A percentile compares a stretch with the other conserved stretches of the same genome.
Evolutionary conservation across 2,329 filamentous ascomycete genomes (phyloP).

Genomic region (Fusarium graminum): DNA sequence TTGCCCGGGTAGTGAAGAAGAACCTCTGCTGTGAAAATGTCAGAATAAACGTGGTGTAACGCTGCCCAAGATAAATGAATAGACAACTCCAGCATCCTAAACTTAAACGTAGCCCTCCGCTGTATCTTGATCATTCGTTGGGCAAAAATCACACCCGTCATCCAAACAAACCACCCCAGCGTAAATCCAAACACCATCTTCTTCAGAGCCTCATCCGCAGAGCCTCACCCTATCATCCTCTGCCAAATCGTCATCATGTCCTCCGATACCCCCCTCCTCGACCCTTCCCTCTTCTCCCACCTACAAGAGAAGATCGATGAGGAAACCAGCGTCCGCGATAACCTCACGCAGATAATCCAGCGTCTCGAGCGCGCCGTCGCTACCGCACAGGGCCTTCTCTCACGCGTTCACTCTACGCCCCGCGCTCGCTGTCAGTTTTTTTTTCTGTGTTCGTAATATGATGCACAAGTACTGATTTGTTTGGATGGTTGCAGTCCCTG

Average conservation of each 20-base stretch:
- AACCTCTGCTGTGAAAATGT: constrained; percentile 55
- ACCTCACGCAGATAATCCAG: constrained; percentile 84
- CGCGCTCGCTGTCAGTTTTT: constrained; percentile 64
- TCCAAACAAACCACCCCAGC: constrained; percentile 16
- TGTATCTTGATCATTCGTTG: not conserved
- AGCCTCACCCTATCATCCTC: constrained; percentile 34
- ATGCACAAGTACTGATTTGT: not conserved
- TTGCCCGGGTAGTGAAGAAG: constrained; percentile 58
- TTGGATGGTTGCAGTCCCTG: constrained; percentile 62
- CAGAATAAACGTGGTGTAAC: not conserved
- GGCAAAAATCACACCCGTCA: constrained; percentile 18
- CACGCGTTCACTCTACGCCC: constrained; percentile 89
- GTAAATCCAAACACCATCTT: constrained; percentile 22
- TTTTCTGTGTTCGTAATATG: not conserved
- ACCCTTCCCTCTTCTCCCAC: constrained; percentile 86
- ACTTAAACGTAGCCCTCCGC: not conserved
- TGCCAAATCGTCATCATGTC: constrained; percentile 48
- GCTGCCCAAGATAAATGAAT: too few species aligned
- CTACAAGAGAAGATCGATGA: constrained; percentile 92
- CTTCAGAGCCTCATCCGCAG: constrained; percentile 37
- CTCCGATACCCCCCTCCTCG: constrained; percentile 62
- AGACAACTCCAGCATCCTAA: not conserved
- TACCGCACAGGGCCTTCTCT: constrained; percentile 84
- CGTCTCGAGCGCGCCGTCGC: constrained; percentile 86
- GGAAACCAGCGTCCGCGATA: constrained; percentile 84